phyloP scores from a whole-genome alignment of 768 basidiomycete species.

The Pholiota molesta region DNA sequence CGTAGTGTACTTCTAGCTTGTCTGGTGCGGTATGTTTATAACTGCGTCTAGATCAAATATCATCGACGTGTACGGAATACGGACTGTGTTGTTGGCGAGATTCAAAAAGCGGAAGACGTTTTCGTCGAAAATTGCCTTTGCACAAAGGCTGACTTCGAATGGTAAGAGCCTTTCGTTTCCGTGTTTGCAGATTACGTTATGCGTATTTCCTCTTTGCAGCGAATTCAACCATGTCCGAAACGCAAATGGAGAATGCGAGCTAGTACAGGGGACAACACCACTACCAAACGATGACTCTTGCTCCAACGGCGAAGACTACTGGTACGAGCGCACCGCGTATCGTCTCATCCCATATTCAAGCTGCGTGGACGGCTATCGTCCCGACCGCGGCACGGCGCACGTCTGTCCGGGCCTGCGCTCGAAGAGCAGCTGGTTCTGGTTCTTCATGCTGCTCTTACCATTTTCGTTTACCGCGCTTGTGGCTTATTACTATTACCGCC shows the following conservation, averaged over 20 bases:
- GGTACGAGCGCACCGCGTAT: conserved; percentile 94
- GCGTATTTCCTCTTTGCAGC: conserved; percentile 41
- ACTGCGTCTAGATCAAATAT: conserved; percentile 70
- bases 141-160: conserved; percentile 83
- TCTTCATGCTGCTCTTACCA: conserved; percentile 73
- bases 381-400: conserved; percentile 75
- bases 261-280: conserved; percentile 69
- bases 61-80: conserved; percentile 81
- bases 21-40: not conserved
- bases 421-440: conserved; percentile 84
- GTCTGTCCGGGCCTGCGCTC: conserved; percentile 80
- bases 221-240: conserved; percentile 92
- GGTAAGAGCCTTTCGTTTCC: conserved; percentile 53
- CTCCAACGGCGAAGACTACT: conserved; percentile 65
- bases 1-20: conserved; percentile 6
- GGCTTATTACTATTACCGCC: conserved; percentile 81
- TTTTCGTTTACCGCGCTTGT: conserved; percentile 76
- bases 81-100: conserved; percentile 84
- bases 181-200: not conserved
- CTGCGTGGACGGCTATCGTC: conserved; percentile 81
- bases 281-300: conserved; percentile 67
- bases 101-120: conserved; percentile 51
- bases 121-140: conserved; percentile 78
- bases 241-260: conserved; percentile 70
- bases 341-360: conserved; percentile 89